phyloP scores from a whole-genome alignment of 306 rosid genomes.

The Prunus salicina region DNA sequence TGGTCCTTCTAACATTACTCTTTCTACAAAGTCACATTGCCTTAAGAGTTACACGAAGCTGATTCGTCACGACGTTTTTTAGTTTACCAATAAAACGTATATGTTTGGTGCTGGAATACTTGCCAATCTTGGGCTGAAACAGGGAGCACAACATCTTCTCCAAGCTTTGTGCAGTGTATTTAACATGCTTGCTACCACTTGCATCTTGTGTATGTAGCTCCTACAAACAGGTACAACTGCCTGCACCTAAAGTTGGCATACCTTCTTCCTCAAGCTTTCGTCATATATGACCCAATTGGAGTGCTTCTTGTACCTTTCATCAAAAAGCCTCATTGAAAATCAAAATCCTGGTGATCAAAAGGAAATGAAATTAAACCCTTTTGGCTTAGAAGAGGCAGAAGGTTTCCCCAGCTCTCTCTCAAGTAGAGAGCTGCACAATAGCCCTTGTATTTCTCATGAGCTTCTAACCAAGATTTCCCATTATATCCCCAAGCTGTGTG shows the following conservation, averaged over 20 bases:
- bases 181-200: slow-evolving; percentile 42
- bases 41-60: slow-evolving; percentile 43
- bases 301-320: slow-evolving; percentile 56
- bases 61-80: slow-evolving; percentile 38
- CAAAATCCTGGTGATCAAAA: slow-evolving; percentile 27
- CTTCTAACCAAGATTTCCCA: slow-evolving; percentile 84
- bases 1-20: background rate
- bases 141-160: slow-evolving; percentile 55
- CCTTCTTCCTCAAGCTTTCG: slow-evolving; percentile 52
- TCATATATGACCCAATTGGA: slow-evolving; percentile 60
- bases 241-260: slow-evolving; percentile 56
- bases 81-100: slow-evolving; percentile 42
- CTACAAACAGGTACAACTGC: slow-evolving; percentile 58
- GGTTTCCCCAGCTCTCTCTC: slow-evolving; percentile 74
- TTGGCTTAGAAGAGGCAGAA: slow-evolving; percentile 36
- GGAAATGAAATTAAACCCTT: slow-evolving; percentile 35
- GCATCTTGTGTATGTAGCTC: slow-evolving; percentile 49
- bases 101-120: slow-evolving; percentile 33
- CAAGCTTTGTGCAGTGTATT: slow-evolving; percentile 47
- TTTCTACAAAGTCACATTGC: slow-evolving; percentile 20
- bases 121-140: slow-evolving; percentile 47
- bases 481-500: slow-evolving; percentile 60
- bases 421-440: slow-evolving; percentile 72
- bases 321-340: slow-evolving; percentile 52
- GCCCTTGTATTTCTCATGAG: slow-evolving; percentile 76